Conservation (phyloP, 768 basidiomycete genomes). For the Lactifluus pinguis region DNA sequence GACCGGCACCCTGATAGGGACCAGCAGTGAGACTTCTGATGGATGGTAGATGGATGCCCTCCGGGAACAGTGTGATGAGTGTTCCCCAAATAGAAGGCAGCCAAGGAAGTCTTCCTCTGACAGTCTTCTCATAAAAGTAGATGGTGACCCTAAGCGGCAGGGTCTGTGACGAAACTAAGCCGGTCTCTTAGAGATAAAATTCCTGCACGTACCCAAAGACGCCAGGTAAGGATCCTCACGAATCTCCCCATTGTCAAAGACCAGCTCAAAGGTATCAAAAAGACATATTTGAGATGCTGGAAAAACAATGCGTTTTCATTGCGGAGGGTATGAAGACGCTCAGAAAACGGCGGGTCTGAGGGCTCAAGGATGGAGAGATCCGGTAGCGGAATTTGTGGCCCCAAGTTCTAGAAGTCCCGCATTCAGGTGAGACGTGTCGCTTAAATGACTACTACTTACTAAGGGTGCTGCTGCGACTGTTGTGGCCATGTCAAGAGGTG, state of each 20-base stretch:
- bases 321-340: background rate
- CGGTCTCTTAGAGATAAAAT: background rate
- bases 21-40: constrained; percentile 8
- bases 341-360: background rate
- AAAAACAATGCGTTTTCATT: background rate
- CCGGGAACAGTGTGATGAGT: constrained; percentile 9
- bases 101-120: constrained; percentile 8
- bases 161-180: background rate
- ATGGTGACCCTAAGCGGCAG: constrained; percentile 9
- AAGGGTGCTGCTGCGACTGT: background rate
- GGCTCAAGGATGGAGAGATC: background rate
- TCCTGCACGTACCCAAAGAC: background rate
- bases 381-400: background rate
- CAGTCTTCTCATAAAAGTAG: constrained; percentile 12
- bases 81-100: constrained; percentile 15
- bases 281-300: constrained; percentile 3
- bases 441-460: background rate
- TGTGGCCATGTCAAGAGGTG: background rate
- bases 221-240: background rate
- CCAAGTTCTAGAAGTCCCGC: background rate
- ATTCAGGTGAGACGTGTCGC: background rate
- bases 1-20: constrained; percentile 10
- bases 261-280: constrained; percentile 17
- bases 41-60: constrained; percentile 8
- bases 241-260: constrained; percentile 3